These are phyloP conservation scores for Ceratobasidium papillatum DNA, from an alignment of 1,284 basidiomycete genomes.

Conservation along the genomic window DNA sequence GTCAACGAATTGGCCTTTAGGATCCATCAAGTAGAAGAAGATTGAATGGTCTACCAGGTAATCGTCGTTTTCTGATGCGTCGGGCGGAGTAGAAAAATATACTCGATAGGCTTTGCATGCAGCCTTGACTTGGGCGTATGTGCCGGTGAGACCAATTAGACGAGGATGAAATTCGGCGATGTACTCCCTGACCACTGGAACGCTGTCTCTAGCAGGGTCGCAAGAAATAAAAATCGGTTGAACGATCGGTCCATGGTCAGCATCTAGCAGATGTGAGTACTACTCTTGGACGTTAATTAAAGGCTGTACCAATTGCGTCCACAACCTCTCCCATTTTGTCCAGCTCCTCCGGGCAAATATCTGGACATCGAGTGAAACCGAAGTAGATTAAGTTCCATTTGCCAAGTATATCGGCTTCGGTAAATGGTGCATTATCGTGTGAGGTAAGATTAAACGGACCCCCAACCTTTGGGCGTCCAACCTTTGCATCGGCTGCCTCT, in stretches of 20 bases:
- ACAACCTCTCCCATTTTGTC: constrained; percentile 95
- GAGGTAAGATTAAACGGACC: constrained; percentile 86
- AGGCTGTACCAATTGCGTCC: constrained; percentile 70
- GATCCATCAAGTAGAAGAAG: constrained; percentile 99
- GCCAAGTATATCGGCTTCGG: constrained; percentile 84
- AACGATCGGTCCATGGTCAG: constrained; percentile 66
- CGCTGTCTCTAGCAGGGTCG: constrained; percentile 91
- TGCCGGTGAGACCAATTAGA: constrained; percentile 87
- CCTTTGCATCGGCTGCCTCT: constrained; percentile 52
- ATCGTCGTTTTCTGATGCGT: constrained; percentile 66
- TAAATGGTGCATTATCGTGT: constrained; percentile 75
- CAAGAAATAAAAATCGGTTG: constrained; percentile 95
- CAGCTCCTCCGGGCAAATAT: constrained; percentile 98
- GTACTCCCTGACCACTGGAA: constrained; percentile 63
- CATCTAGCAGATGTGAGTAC: constrained; percentile 59
- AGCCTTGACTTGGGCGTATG: constrained; percentile 85
- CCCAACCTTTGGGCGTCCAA: constrained; percentile 81
- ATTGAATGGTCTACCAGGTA: constrained; percentile 98
- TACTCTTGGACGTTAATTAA: not conserved
- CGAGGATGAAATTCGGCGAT: constrained; percentile 89
- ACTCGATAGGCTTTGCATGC: constrained; percentile 96
- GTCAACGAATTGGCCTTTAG: constrained; percentile 92
- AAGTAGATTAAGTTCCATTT: constrained; percentile 93
- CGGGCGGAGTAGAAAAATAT: constrained; percentile 97
- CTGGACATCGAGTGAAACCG: constrained; percentile 97